phyloP scores from a whole-genome alignment of 345 rosid species.

The Trapa bicornis region DNA sequence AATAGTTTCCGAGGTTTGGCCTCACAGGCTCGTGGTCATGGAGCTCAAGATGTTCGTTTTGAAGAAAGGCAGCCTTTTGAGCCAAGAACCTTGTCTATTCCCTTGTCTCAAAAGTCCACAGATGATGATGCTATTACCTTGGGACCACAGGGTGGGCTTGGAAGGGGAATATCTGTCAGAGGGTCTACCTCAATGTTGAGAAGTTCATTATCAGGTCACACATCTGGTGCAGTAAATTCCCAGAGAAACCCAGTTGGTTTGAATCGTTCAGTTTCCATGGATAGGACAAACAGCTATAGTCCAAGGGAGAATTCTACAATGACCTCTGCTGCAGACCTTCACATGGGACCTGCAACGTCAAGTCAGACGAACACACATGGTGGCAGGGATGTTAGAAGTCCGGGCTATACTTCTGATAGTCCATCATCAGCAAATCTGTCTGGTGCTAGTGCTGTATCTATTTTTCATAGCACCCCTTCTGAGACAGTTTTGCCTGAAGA shows the following conservation, averaged over 20 bases:
- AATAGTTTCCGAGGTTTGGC: conserved; percentile 53
- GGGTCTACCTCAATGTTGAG: conserved; percentile 32
- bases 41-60: conserved; percentile 56
- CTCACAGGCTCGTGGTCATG: conserved; percentile 47
- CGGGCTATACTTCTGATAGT: conserved; percentile 42
- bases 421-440: conserved; percentile 35
- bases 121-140: conserved; percentile 72
- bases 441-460: conserved; percentile 27
- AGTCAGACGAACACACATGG: conserved; percentile 40
- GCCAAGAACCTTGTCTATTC: conserved; percentile 54
- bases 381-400: conserved; percentile 35
- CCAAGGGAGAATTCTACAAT: conserved; percentile 35
- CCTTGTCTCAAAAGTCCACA: conserved; percentile 60
- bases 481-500: conserved; percentile 56
- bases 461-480: conserved; percentile 28
- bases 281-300: conserved; percentile 21
- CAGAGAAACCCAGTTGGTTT: conserved; percentile 42
- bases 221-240: conserved; percentile 37
- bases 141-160: conserved; percentile 99
- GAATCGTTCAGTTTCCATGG: conserved; percentile 48
- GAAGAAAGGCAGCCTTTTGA: conserved; percentile 77
- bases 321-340: conserved; percentile 40
- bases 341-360: conserved; percentile 30
- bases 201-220: conserved; percentile 28
- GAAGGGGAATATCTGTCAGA: conserved; percentile 74